Percentiles rank a stretch among this genome's conserved stretches.
Conservation (phyloP, 768 basidiomycete genomes). For the Suillus subaureus region DNA sequence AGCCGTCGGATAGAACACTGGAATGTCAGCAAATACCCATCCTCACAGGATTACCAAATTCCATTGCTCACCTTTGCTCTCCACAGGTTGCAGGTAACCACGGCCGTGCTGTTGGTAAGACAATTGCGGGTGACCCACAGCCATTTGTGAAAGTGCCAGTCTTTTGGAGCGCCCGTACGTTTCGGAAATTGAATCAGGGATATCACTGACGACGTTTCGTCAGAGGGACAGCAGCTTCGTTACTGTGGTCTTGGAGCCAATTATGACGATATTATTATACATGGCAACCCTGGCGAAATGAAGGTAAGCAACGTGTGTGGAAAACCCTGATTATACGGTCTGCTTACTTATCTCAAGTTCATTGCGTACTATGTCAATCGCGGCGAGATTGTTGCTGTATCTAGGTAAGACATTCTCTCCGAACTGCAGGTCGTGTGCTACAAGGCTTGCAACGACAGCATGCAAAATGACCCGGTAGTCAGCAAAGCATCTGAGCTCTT, state of each 20-base stretch:
- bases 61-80: neutral
- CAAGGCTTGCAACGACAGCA: constrained; percentile 42
- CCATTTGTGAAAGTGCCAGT: constrained; percentile 79
- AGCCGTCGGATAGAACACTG: constrained; percentile 82
- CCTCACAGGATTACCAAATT: neutral
- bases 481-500: constrained; percentile 78
- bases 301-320: constrained; percentile 52
- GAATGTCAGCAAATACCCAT: constrained; percentile 57
- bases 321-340: neutral
- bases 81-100: constrained; percentile 82
- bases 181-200: neutral
- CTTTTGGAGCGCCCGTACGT: constrained; percentile 90
- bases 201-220: constrained; percentile 7
- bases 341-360: constrained; percentile 47
- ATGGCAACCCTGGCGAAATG: constrained; percentile 72
- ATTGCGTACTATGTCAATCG: constrained; percentile 76
- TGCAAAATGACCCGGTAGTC: constrained; percentile 83
- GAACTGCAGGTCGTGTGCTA: neutral
- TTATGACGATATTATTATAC: constrained; percentile 78
- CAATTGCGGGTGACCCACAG: constrained; percentile 63
- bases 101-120: constrained; percentile 80
- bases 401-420: constrained; percentile 45
- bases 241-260: constrained; percentile 77
- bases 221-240: constrained; percentile 84
- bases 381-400: constrained; percentile 66